Percentiles rank a stretch among this genome's conserved stretches.
phyloP scores from a whole-genome alignment of 306 rosid species.

The Pyrus bretschneideri region DNA sequence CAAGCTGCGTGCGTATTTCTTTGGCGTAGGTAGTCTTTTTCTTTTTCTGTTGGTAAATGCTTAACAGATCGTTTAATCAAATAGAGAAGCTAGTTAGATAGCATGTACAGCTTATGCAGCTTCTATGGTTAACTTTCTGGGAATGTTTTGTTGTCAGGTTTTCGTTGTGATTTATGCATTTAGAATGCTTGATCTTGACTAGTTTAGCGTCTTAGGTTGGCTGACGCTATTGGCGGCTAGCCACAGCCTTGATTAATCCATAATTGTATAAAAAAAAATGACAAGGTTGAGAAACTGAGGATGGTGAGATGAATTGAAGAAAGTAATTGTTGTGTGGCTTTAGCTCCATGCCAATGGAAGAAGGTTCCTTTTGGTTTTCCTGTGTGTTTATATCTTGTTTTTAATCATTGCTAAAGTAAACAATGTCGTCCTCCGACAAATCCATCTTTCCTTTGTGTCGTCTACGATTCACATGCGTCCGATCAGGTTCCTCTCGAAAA shows the following conservation, averaged over 20 bases:
- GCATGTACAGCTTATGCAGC: background rate
- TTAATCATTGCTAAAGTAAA: slow-evolving; percentile 27
- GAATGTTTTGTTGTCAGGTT: background rate
- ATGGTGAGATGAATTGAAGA: background rate
- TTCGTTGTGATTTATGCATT: background rate
- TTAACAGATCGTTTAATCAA: background rate
- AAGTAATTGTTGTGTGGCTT: background rate
- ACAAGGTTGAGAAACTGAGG: no score
- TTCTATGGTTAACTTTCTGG: background rate
- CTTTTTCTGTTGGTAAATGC: background rate
- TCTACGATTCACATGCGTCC: slow-evolving; percentile 28
- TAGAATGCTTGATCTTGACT: background rate
- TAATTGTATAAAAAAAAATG: no score
- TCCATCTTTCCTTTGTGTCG: slow-evolving; percentile 63
- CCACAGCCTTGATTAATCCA: no score
- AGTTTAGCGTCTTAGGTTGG: no score
- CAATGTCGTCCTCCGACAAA: slow-evolving; percentile 56
- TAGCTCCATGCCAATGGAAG: background rate
- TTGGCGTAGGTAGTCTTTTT: background rate
- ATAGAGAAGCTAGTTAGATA: background rate
- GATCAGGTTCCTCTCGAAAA: slow-evolving; percentile 63
- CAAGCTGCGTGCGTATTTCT: background rate
- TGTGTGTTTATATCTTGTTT: no score
- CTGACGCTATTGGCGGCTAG: no score
- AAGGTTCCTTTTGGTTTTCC: background rate